phyloP scores from a whole-genome alignment of 164 flowering plant genomes.

The Platanus orientalis region DNA sequence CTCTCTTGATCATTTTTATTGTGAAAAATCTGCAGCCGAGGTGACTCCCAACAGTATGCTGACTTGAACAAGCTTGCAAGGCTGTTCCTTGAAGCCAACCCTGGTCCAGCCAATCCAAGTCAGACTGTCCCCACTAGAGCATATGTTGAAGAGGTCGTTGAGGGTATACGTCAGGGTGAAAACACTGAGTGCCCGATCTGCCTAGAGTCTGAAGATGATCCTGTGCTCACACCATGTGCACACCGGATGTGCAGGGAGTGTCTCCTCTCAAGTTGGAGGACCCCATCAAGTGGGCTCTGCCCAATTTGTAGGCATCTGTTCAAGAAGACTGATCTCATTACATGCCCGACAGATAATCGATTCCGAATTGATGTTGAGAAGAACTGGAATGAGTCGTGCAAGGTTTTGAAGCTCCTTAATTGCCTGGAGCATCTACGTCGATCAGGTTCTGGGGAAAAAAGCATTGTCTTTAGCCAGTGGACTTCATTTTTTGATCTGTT shows the following conservation, averaged over 20 bases:
- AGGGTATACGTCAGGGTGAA: constrained; percentile 50
- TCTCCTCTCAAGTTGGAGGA: constrained; percentile 64
- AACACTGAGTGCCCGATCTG: constrained; percentile 77
- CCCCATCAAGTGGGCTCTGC: constrained; percentile 44
- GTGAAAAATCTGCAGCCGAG: constrained; percentile 42
- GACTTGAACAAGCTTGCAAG: constrained; percentile 58
- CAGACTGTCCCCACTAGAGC: constrained; percentile 41
- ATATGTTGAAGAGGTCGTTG: constrained; percentile 74
- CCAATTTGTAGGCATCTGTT: constrained; percentile 60
- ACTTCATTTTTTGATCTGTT: constrained; percentile 78
- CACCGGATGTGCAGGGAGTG: constrained; percentile 86
- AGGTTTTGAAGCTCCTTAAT: constrained; percentile 50
- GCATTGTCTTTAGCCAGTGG: constrained; percentile 86
- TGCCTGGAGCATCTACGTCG: constrained; percentile 40
- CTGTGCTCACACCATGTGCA: constrained; percentile 76
- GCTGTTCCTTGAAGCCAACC: constrained; percentile 43
- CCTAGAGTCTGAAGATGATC: constrained; percentile 71
- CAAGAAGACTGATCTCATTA: constrained; percentile 52
- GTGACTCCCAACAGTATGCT: constrained; percentile 52
- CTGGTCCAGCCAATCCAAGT: constrained; percentile 16
- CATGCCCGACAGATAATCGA: constrained; percentile 61
- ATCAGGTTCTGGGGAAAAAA: constrained; percentile 52
- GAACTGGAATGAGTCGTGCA: constrained; percentile 75
- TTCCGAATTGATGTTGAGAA: constrained; percentile 56
- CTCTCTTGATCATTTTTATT: constrained; percentile 5